Conservation (phyloP, 2,329 filamentous ascomycete genomes). For the Acrodontium crateriforme region DNA sequence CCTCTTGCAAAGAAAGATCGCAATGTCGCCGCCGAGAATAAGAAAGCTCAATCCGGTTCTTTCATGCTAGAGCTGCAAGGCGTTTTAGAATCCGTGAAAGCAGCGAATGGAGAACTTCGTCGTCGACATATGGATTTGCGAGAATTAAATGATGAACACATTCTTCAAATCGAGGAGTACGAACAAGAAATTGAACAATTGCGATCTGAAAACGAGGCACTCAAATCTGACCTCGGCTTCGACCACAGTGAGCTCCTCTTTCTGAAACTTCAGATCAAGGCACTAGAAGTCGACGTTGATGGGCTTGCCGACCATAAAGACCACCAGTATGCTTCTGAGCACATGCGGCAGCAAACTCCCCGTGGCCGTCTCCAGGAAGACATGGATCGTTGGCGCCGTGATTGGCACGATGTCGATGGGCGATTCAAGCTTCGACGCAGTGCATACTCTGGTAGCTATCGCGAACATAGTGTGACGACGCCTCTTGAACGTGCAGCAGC, state of each 20-base stretch:
- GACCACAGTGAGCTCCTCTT: constrained; percentile 26
- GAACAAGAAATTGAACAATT: constrained; percentile 19
- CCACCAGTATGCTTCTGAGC: constrained; percentile 6
- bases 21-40: constrained; percentile 6
- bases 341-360: constrained; percentile 3
- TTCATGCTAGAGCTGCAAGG: constrained; percentile 18
- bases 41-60: constrained; percentile 12
- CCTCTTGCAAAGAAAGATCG: not conserved
- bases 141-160: constrained; percentile 18
- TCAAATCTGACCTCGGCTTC: constrained; percentile 24
- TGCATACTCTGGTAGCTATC: constrained; percentile 15
- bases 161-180: constrained; percentile 17
- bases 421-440: constrained; percentile 17
- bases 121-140: constrained; percentile 21
- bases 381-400: constrained; percentile 22
- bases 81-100: constrained; percentile 16
- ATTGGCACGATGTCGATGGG: constrained; percentile 23
- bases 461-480: constrained; percentile 4
- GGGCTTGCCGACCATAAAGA: constrained; percentile 10
- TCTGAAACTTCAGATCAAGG: constrained; percentile 26
- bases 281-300: constrained; percentile 22
- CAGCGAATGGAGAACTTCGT: constrained; percentile 19
- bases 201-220: constrained; percentile 23
- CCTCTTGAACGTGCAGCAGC: constrained; percentile 4
- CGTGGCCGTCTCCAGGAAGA: constrained; percentile 14